Evolutionary conservation across 2,329 filamentous ascomycete species (phyloP).

Genomic region (Botryotinia narcissicola): DNA sequence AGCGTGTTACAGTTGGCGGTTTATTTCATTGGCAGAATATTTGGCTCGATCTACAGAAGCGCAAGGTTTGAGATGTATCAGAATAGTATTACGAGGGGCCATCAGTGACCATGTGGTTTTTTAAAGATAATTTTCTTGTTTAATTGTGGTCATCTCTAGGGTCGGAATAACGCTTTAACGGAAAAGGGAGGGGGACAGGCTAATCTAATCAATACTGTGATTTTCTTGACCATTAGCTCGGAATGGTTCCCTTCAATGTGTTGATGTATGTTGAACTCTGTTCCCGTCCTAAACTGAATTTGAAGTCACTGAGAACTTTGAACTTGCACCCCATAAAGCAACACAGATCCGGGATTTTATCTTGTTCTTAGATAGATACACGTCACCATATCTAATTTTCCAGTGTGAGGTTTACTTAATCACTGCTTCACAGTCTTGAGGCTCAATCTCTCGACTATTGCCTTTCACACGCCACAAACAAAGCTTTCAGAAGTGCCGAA

Average conservation of each 20-base stretch:
- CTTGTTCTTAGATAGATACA: not conserved
- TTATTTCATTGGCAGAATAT: slow-evolving; percentile 9
- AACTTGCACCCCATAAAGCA: not conserved
- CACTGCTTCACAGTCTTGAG: not conserved
- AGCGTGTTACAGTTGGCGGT: not conserved
- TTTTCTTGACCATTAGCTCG: not conserved
- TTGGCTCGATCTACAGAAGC: not conserved
- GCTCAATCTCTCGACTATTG: not conserved
- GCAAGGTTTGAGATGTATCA: not conserved
- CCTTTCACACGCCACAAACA: not conserved
- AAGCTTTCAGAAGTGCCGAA: not conserved
- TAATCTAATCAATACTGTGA: not conserved
- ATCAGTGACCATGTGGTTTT: not conserved
- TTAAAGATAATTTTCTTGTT: too few relatives aligned
- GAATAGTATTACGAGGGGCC: not conserved
- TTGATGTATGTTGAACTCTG: not conserved
- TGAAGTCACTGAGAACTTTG: not conserved
- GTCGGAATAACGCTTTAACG: not conserved
- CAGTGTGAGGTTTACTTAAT: not conserved
- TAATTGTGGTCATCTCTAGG: not conserved
- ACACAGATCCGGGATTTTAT: not conserved
- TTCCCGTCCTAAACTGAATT: not conserved
- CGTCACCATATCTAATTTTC: not conserved
- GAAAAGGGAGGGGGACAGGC: not conserved
- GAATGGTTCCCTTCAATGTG: not conserved